phyloP scores from a whole-genome alignment of 2,329 filamentous ascomycete genomes.

The Neofusicoccum sp. region DNA sequence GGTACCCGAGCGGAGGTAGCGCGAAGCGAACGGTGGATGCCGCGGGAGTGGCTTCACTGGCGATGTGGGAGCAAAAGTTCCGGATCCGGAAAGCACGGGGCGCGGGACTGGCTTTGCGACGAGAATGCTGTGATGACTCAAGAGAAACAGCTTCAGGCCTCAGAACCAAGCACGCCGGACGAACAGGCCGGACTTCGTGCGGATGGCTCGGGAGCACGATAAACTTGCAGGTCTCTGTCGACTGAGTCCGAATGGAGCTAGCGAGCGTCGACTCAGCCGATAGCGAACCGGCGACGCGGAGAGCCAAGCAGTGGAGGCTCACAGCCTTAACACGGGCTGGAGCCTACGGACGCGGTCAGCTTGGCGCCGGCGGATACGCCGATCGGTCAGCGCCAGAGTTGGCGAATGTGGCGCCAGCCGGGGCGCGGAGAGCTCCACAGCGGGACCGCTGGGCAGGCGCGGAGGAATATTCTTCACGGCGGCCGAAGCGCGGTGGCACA shows the following conservation, averaged over 20 bases:
- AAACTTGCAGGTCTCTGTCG: neutral
- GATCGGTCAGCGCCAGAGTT: neutral
- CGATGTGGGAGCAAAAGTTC: neutral
- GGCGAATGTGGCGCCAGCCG: neutral
- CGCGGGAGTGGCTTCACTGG: neutral
- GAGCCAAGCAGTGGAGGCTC: slow-evolving; percentile 1
- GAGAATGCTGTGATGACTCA: neutral
- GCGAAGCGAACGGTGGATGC: neutral
- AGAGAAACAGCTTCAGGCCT: neutral
- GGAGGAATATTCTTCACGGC: slow-evolving; percentile 1
- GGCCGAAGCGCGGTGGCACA: neutral
- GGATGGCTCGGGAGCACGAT: neutral
- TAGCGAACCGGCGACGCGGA: neutral
- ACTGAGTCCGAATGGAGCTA: neutral
- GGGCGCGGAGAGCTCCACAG: neutral
- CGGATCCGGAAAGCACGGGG: neutral
- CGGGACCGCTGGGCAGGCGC: neutral
- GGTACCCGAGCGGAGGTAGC: neutral
- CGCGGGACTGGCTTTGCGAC: neutral
- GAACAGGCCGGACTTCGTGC: neutral
- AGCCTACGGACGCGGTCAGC: slow-evolving; percentile 13
- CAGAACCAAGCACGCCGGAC: neutral
- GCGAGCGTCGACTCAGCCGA: neutral
- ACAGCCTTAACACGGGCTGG: slow-evolving; percentile 10
- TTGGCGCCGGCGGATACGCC: slow-evolving; percentile 5